Conservation (phyloP, 2,329 filamentous ascomycete species). For the Aspergillus carbonarius region DNA sequence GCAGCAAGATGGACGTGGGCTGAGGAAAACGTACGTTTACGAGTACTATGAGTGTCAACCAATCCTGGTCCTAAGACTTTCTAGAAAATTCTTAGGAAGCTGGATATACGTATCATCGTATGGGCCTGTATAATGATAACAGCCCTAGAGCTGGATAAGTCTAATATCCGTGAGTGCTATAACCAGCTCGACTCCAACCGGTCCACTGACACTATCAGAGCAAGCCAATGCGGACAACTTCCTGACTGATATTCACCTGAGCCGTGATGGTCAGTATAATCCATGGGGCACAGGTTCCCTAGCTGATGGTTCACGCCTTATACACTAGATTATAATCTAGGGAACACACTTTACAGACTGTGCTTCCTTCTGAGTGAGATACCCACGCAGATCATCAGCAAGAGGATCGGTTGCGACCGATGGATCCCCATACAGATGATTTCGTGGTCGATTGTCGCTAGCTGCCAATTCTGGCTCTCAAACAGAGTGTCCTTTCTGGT, state of each 20-base stretch:
- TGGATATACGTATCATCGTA: slow-evolving; percentile 26
- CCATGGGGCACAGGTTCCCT: neutral
- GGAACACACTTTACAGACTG: slow-evolving; percentile 56
- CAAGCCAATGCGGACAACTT: slow-evolving; percentile 60
- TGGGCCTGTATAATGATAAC: slow-evolving; percentile 58
- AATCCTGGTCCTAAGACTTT: slow-evolving; percentile 45
- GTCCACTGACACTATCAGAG: slow-evolving; percentile 12
- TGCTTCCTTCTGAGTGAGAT: slow-evolving; percentile 55
- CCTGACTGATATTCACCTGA: slow-evolving; percentile 39
- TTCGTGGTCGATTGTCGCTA: slow-evolving; percentile 35
- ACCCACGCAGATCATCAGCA: slow-evolving; percentile 57
- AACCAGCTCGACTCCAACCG: slow-evolving; percentile 46
- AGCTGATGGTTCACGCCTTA: neutral
- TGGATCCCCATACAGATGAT: slow-evolving; percentile 58
- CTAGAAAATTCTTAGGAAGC: slow-evolving; percentile 15
- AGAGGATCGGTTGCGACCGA: slow-evolving; percentile 54
- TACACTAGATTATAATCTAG: slow-evolving; percentile 35
- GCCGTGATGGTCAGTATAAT: slow-evolving; percentile 22
- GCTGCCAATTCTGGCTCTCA: slow-evolving; percentile 47
- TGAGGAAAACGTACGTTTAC: slow-evolving; percentile 17
- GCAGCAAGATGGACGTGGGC: slow-evolving; percentile 21
- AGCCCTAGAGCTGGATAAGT: slow-evolving; percentile 58
- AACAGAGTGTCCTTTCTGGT: slow-evolving; percentile 44
- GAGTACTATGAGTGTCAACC: no score
- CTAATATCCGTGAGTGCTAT: slow-evolving; percentile 49